Base-by-base conservation (phyloP, 225 moss, liverwort and hornwort genomes). In the Straminergon stramineum region DNA sequence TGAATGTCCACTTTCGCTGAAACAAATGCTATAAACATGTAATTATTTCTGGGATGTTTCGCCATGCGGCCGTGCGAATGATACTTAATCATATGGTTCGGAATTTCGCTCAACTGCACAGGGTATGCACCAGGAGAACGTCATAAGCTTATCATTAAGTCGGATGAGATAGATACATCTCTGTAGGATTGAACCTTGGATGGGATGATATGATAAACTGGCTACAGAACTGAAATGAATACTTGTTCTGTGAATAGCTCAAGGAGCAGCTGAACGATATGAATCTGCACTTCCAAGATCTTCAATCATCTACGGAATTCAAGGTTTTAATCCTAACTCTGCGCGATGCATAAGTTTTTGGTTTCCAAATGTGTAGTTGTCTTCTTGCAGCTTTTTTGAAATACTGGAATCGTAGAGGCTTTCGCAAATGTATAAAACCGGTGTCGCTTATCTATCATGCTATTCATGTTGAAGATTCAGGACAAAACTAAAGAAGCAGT, bases 221-320 rank as follows among this genome's bases (percentile, higher is more conserved):
- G n/a, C 62, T 78, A 34, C 21, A 56, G 26, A 39, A 61, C 70
- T 87, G 65, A 86, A 70, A 64, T 68, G 28, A 87, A 39, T 43
- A 88, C 73, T 76, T 75, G 31, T 39, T 88, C 37, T 79, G 81
- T 81, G 68, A 71, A 71, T 93, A 97, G 97, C 91, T 97, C 34
- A 94, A 96, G 89, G 89, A 88, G 43, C 93, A 95, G 86, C 79
- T 97, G 85, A 91, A 81, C 81, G 94, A 92, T 52, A 86, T 93
- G 81, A 93, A 94, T 87, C 79, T 87, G 89, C 93, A 93, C 70
- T 96, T 94, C 64, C 82, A 91, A 69, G 93, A 95, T 80, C 92
- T 97, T 79, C 85, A 91, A 85, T 90, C 84, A 55, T 92, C 93
- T 31, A 84, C 87, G 87, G 95, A 96, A 81, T 52, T 90, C 32